phyloP scores from a whole-genome alignment of 331 rosid species.

The Pyrus hybrid region DNA sequence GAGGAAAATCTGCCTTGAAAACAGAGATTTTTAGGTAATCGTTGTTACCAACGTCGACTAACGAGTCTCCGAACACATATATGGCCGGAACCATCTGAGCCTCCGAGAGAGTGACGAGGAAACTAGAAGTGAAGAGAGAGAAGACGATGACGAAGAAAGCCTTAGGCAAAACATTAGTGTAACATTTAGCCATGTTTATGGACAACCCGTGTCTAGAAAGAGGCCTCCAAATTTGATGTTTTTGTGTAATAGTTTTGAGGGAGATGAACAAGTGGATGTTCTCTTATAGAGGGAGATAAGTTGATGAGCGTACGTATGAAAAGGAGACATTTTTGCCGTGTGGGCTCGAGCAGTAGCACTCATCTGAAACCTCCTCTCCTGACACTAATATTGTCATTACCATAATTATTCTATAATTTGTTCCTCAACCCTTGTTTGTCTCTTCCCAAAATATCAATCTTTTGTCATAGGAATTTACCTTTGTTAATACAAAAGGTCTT shows the following conservation, averaged over 20 bases:
- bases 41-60: slow-evolving; percentile 34
- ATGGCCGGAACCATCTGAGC: slow-evolving; percentile 25
- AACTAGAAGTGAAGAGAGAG: background rate
- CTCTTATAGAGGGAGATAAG: background rate
- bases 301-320: background rate
- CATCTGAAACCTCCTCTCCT: background rate
- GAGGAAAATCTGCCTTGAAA: slow-evolving; percentile 27
- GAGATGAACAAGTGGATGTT: background rate
- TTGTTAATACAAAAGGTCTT: background rate
- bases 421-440: background rate
- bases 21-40: slow-evolving; percentile 13
- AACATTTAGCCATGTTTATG: background rate
- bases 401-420: background rate
- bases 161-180: background rate
- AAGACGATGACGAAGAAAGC: background rate
- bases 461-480: background rate
- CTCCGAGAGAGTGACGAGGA: background rate
- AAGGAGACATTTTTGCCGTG: background rate
- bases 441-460: background rate
- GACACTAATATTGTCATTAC: background rate
- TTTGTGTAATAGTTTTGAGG: background rate
- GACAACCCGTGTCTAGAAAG: background rate
- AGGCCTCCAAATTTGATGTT: background rate
- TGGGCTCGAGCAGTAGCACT: background rate
- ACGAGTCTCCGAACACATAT: slow-evolving; percentile 32